Base-by-base conservation (phyloP, 495 filamentous ascomycete genomes). In the Astrocystis sublimbata region DNA sequence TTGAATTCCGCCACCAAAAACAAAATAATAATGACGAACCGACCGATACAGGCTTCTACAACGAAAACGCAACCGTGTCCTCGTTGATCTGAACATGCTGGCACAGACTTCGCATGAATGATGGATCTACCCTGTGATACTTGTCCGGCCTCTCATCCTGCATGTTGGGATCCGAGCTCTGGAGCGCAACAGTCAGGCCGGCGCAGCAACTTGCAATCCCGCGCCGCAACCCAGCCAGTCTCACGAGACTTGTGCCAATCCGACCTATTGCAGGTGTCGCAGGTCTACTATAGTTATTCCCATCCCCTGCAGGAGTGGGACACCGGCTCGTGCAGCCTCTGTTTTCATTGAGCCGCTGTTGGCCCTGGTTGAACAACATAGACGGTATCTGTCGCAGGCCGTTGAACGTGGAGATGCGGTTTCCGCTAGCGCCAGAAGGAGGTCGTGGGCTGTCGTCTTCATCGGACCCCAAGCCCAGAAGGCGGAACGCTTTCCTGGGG, bases 11-110 rank as follows among this genome's bases (percentile, higher is more conserved):
- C 30, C 5, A 31, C 41, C 19, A 47, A 31, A 2, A 7, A 6
- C 17, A 13, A 33, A 6, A 26, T 7, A 17, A 9, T 7, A 19
- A 24, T 9, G 10, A 24, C 17, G 10, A 50, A 4, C 38, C 4
- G 45, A 36, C 24, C 7, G 17, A 17, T 10, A 33, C 23, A 50
- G 41, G 9, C 6, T 2, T 26, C 45, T 51, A 60, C 5, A 40
- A 40, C 13, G 28, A 61, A n/a, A 40, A 41, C 38, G 36, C 49
- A 9, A 61, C 38, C 17, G 60, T 57, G 56, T 78, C 75, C 65
- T 80, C 78, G 4, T 69, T 68, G 7, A 72, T 69, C 31, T 73
- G 69, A 23, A 80, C 78, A 9, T 76, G 66, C 61, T 80, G 75
- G 53, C 77, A 79, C 4, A 80, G 69, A 35, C 77, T 71, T 46